These are phyloP conservation scores for Aureobasidium sp. DNA, from an alignment of 2,329 filamentous ascomycete species.

Conservation along the genomic window DNA sequence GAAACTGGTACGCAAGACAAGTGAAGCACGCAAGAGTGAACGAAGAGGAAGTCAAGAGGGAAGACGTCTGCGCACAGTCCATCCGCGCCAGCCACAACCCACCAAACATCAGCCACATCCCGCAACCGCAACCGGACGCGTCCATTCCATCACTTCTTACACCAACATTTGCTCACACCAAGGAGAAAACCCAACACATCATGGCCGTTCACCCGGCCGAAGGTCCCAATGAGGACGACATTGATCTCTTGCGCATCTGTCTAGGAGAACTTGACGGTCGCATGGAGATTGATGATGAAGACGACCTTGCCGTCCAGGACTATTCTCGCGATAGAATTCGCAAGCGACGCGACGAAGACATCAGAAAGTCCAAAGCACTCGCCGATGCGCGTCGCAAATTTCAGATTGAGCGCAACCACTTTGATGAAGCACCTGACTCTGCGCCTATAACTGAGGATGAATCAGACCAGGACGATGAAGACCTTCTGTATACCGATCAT, in stretches of 20 bases:
- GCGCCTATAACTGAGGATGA: not conserved
- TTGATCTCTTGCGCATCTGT: not conserved
- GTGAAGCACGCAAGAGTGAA: not conserved
- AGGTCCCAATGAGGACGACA: not conserved
- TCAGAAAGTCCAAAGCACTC: not conserved
- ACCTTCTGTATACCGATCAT: not conserved
- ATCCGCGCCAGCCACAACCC: not conserved
- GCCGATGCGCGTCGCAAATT: not conserved
- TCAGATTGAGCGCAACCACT: not conserved
- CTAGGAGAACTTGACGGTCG: not conserved
- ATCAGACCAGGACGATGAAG: not conserved
- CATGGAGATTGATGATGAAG: not conserved
- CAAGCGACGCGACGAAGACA: not conserved
- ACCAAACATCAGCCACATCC: not conserved
- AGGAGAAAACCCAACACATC: not conserved
- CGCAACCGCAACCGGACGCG: not conserved
- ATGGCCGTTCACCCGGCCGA: conserved; percentile 2
- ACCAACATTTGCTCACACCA: not conserved
- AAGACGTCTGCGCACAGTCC: not conserved
- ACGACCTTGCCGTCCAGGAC: not conserved
- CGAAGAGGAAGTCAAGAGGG: not conserved
- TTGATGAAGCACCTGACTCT: conserved; percentile 3
- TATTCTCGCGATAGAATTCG: not conserved
- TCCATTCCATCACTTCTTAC: not conserved
- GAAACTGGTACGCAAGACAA: not conserved